Base-by-base conservation (phyloP, 2,329 filamentous ascomycete genomes). In the Penicillium sp. region DNA sequence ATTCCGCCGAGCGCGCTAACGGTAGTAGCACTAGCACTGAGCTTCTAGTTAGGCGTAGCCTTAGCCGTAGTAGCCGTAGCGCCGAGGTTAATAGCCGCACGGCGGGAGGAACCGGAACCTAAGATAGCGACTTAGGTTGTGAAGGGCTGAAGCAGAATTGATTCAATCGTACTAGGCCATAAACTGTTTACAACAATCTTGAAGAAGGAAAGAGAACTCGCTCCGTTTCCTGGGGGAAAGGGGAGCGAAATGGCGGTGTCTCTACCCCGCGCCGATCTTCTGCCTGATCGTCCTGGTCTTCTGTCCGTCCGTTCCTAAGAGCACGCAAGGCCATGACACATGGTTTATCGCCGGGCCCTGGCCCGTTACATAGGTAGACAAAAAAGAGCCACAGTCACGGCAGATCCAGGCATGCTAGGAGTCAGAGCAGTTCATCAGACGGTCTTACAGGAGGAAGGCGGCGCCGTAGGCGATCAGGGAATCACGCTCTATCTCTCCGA, bases 401-500 rank as follows among this genome's bases (percentile, higher is more conserved):
- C 95, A 99, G 67, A 98, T 89, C 88, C 93, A 96, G 0, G 93
- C 89, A 65, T 90, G 89, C 30, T 90, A 88, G 77, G 97, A 96
- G 78, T 99, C 95, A 56, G 92, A 96, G 81, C 95, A 99, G 82
- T 99, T 98, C 83, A 99, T 89, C 63, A 99, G 84, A 61, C 95
- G 90, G 78, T 99, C 95, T 76, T 99, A 95, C 6, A 99, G 86
- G 63, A 99, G 80, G 82, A 96, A 98, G 3, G 94, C 93, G 2
- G 93, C 95, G 26, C 95, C 95, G 83, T 99, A 95, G 4, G 95
- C 95, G 60, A 99, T 86, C 24, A 99, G 84, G 3, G 94, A 92
- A 78, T 99, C 95, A 68, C 95, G 91, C 82, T 99, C 95, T 95
- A 99, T 99, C 80, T 99, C 95, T 80, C 95, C 95, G 33, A 99